phyloP scores from a whole-genome alignment of 805 yeast species.

The Ogataea degrootiae region DNA sequence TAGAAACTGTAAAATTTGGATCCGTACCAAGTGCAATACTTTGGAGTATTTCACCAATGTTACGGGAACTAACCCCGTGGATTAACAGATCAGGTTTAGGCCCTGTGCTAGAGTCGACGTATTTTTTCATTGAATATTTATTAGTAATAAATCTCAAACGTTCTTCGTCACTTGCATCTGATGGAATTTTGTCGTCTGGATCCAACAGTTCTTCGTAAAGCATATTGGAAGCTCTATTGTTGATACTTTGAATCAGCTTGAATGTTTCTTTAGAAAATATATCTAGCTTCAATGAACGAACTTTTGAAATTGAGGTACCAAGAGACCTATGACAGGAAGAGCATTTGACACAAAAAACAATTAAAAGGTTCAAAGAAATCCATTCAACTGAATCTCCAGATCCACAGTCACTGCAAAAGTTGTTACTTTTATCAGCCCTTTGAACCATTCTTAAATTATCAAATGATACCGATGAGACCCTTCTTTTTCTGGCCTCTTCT shows the following conservation, averaged over 20 bases:
- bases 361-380: conserved; percentile 73
- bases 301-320: conserved; percentile 77
- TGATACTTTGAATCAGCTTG: conserved; percentile 45
- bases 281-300: conserved; percentile 75
- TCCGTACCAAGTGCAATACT: conserved; percentile 47
- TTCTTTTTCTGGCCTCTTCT: conserved; percentile 18
- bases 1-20: conserved; percentile 35
- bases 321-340: conserved; percentile 84
- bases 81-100: conserved; percentile 30
- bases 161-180: conserved; percentile 37
- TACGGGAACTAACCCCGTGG: conserved; percentile 48
- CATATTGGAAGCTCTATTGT: conserved; percentile 52
- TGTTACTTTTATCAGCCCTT: conserved; percentile 47
- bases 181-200: conserved; percentile 23
- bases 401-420: conserved; percentile 77
- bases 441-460: conserved; percentile 36
- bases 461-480: conserved; percentile 32
- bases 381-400: conserved; percentile 66
- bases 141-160: conserved; percentile 56
- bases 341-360: conserved; percentile 76
- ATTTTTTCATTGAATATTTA: conserved; percentile 60
- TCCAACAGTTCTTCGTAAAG: conserved; percentile 50
- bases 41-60: conserved; percentile 39
- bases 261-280: conserved; percentile 56
- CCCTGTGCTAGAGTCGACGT: conserved; percentile 20